A percentile compares a stretch with the other conserved stretches of the same genome.
Evolutionary conservation across 2,329 filamentous ascomycete genomes (phyloP).

Genomic region (Diaporthe batatas): DNA sequence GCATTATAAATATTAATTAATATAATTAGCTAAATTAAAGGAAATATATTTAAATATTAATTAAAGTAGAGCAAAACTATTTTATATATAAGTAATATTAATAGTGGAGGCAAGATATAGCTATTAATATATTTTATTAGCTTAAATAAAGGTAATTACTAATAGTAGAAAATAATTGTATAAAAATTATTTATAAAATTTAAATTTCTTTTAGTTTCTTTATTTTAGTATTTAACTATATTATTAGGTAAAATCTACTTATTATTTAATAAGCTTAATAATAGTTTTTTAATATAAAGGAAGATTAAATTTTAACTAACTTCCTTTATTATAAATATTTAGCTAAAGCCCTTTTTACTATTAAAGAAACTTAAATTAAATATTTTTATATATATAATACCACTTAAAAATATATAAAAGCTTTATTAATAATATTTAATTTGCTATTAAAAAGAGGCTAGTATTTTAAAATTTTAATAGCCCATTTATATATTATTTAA

Average conservation of each 20-base stretch:
- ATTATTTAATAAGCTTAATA: too few species aligned
- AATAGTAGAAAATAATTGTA: too few species aligned
- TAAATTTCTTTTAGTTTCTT: too few species aligned
- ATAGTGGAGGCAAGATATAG: not conserved
- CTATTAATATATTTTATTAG: not conserved
- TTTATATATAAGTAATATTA: constrained; percentile 4
- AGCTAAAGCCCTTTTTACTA: too few species aligned
- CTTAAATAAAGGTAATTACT: too few species aligned
- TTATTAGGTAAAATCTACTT: too few species aligned
- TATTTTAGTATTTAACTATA: not conserved
- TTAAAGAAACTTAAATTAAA: too few species aligned
- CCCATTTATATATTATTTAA: too few species aligned
- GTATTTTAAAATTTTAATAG: not conserved
- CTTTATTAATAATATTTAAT: not conserved
- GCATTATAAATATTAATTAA: not conserved
- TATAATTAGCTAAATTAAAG: not conserved
- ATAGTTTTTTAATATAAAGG: too few species aligned
- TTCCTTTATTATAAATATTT: not conserved
- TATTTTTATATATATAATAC: not conserved
- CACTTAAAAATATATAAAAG: not conserved
- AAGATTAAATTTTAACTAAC: not conserved
- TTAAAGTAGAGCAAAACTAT: not conserved
- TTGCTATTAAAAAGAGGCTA: not conserved
- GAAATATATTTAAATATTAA: not conserved
- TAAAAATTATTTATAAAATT: too few species aligned